Evolutionary conservation across 176 grass and related monocot genomes (phyloP).

Genomic region (Canna indica): DNA sequence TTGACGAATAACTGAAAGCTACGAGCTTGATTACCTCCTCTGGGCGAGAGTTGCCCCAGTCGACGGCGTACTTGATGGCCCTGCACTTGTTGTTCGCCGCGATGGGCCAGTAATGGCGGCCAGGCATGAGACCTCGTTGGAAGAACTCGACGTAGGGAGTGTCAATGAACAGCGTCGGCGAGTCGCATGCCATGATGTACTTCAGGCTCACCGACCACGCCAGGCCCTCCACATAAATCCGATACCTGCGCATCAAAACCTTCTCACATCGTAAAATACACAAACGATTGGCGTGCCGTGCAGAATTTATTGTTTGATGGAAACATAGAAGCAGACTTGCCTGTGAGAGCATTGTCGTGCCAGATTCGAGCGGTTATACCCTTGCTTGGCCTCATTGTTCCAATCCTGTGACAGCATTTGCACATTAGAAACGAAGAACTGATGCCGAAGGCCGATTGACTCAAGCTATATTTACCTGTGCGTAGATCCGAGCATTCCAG

Average conservation of each 20-base stretch:
- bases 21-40: constrained; percentile 14
- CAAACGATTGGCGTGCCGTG: neutral
- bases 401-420: neutral
- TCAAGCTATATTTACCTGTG: constrained; percentile 22
- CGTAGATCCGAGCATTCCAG: constrained; percentile 30
- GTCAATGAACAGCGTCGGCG: constrained; percentile 41
- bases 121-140: constrained; percentile 55
- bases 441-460: neutral
- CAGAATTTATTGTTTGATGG: too few relatives aligned
- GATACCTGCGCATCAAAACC: constrained; percentile 29
- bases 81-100: constrained; percentile 30
- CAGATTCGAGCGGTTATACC: constrained; percentile 47
- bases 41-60: constrained; percentile 64
- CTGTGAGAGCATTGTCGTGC: constrained; percentile 51
- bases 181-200: constrained; percentile 86
- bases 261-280: neutral
- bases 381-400: constrained; percentile 17
- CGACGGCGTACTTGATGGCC: constrained; percentile 54
- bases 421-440: neutral
- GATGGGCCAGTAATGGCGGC: constrained; percentile 74
- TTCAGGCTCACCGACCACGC: constrained; percentile 85
- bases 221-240: constrained; percentile 61
- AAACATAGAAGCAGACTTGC: constrained; percentile 1
- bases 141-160: constrained; percentile 58
- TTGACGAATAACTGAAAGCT: neutral